Conservation (phyloP, 305 asterid species). For the Fraxinus latifolia region DNA sequence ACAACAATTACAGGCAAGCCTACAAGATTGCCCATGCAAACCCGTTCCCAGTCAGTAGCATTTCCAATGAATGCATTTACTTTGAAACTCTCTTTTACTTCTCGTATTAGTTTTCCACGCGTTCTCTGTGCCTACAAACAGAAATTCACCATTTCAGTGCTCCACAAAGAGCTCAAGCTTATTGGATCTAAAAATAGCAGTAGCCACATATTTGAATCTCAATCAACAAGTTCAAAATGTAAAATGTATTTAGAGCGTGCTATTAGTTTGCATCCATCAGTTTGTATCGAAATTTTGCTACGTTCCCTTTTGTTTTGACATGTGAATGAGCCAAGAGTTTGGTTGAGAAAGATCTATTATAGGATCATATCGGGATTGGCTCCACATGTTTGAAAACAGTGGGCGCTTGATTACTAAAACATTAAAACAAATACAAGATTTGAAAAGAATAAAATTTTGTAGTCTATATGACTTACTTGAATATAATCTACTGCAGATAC, state of each 20-base stretch:
- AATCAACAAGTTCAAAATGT: not conserved
- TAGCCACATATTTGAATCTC: not conserved
- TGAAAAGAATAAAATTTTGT: not conserved
- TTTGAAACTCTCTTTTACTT: conserved; percentile 59
- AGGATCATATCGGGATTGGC: not conserved
- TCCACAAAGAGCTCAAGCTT: not conserved
- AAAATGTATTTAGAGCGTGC: not conserved
- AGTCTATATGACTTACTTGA: conserved; percentile 45
- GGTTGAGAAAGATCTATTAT: not conserved
- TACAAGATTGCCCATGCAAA: conserved; percentile 78
- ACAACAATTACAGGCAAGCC: conserved; percentile 85
- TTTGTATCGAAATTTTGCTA: not conserved
- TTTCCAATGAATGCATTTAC: conserved; percentile 83
- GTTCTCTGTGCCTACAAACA: conserved; percentile 74
- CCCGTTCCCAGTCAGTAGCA: conserved; percentile 79
- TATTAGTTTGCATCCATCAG: not conserved
- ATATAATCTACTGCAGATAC: conserved; percentile 82
- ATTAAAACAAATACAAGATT: not conserved
- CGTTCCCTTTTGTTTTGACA: not conserved
- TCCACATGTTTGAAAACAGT: not conserved
- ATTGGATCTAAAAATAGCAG: not conserved
- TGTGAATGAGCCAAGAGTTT: not conserved
- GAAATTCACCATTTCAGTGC: not conserved
- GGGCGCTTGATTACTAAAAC: not conserved
- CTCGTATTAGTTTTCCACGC: conserved; percentile 66